These are phyloP conservation scores for Pulveroboletus ravenelii DNA, from an alignment of 768 basidiomycete species.

Conservation along the genomic window DNA sequence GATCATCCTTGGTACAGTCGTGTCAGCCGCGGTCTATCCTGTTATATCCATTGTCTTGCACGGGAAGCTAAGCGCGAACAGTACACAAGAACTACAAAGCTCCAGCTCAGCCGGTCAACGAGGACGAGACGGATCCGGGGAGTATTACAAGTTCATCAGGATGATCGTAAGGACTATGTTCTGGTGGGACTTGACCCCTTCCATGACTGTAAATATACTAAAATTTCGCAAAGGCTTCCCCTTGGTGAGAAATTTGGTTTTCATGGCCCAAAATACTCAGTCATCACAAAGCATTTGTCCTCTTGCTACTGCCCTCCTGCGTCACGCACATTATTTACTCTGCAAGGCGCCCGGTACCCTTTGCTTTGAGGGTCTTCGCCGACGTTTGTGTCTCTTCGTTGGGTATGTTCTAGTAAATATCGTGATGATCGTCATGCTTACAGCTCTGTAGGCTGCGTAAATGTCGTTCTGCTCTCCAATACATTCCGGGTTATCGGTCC, in stretches of 20 bases:
- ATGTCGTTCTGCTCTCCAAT: slow-evolving; percentile 64
- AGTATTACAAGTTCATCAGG: slow-evolving; percentile 58
- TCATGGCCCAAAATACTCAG: neutral
- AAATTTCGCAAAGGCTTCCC: slow-evolving; percentile 45
- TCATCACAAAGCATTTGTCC: slow-evolving; percentile 47
- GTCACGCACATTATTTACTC: slow-evolving; percentile 45
- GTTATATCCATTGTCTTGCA: slow-evolving; percentile 59
- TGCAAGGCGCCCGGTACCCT: slow-evolving; percentile 46
- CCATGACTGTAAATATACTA: slow-evolving; percentile 2
- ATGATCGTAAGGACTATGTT: slow-evolving; percentile 65
- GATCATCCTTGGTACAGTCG: slow-evolving; percentile 55
- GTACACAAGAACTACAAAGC: slow-evolving; percentile 49
- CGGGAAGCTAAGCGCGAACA: slow-evolving; percentile 48
- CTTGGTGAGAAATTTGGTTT: slow-evolving; percentile 39
- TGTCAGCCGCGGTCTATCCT: slow-evolving; percentile 55
- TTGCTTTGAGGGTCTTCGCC: slow-evolving; percentile 45
- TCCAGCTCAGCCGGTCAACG: slow-evolving; percentile 45
- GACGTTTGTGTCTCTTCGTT: slow-evolving; percentile 48
- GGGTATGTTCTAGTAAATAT: slow-evolving; percentile 35
- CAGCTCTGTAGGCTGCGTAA: slow-evolving; percentile 47
- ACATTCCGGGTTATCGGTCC: slow-evolving; percentile 60
- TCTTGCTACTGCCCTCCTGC: slow-evolving; percentile 56
- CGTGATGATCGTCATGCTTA: neutral
- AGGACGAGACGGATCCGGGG: slow-evolving; percentile 39
- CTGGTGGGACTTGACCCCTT: slow-evolving; percentile 43